Evolutionary conservation across 2,329 filamentous ascomycete genomes (phyloP), one percentile per base, ranked within the genome.

Genomic region (Dothideomycetes sp.): DNA sequence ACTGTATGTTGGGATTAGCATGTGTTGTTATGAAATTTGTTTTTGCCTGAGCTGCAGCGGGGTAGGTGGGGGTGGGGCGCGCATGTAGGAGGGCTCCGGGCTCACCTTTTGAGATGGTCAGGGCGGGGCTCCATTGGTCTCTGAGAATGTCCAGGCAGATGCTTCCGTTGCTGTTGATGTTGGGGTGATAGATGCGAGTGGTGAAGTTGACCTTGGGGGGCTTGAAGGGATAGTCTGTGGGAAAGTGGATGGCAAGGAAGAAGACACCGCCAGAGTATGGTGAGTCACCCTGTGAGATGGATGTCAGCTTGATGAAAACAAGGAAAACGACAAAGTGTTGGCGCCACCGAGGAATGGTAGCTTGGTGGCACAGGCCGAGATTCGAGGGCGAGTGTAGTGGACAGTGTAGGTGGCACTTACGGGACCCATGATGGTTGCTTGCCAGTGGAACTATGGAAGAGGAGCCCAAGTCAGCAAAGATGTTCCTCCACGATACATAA

Each of bases 131-230:
- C 91, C 91, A 98, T 72, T 98, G 91, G 66, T 98, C 91, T 72
- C 91, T 81, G 60, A 98, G 73, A 60, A 98, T 98, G 61, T 98
- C 91, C 63, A 98, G 70, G 66, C 91, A 98, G 68, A 98, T 98
- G 68, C 88, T 95, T 66, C 91, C 91, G 66, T 96, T 96, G 53
- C 86, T 94, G 79, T 98, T 98, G 86, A 98, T 98, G 72, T 98
- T 98, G 58, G 91, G 91, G 72, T 98, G 91, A 66, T 98, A 98
- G 73, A 98, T 96, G 62, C 89, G 84, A 50, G 91, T 98, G 56
- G 87, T 96, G 77, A 98, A 98, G 82, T 95, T 95, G 69, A 98
- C 88, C 79, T 98, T 98, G 54, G 91, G 91, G 48, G 91, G 91
- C 82, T 98, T 98, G 77, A 98, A 98, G 31, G 91, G 91, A 69